These are phyloP conservation scores for Monosporascus ibericus DNA, from an alignment of 2,329 filamentous ascomycete genomes.

Conservation along the genomic window DNA sequence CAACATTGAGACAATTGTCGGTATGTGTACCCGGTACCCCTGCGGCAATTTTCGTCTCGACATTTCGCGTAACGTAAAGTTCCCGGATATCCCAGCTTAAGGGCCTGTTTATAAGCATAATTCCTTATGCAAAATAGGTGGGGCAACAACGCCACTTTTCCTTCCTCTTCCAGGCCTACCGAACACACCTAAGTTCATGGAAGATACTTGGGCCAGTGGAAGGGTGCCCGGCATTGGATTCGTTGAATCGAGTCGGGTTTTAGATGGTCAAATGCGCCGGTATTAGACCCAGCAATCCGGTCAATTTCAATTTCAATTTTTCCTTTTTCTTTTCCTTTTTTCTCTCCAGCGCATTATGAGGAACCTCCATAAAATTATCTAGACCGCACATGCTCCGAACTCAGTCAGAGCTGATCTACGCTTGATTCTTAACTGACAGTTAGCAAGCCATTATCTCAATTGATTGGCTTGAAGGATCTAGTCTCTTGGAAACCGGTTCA, in stretches of 20 bases:
- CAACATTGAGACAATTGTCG: too few relatives aligned
- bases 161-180: too few relatives aligned
- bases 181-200: too few relatives aligned
- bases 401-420: neutral
- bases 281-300: neutral
- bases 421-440: neutral
- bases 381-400: neutral
- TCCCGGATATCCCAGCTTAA: too few relatives aligned
- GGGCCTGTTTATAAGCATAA: too few relatives aligned
- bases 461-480: too few relatives aligned
- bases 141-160: too few relatives aligned
- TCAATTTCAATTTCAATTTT: too few relatives aligned
- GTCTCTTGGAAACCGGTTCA: too few relatives aligned
- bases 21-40: too few relatives aligned
- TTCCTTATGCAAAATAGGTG: too few relatives aligned
- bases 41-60: neutral
- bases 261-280: neutral
- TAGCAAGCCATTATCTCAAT: neutral
- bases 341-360: neutral
- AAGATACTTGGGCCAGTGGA: neutral
- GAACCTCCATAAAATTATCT: neutral
- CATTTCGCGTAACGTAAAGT: neutral
- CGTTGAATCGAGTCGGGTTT: neutral
- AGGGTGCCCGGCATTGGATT: neutral
- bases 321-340: too few relatives aligned